Evolutionary conservation across 805 yeast genomes (phyloP), one percentile per base, ranked within the genome.

Genomic region (Candida corydali): DNA sequence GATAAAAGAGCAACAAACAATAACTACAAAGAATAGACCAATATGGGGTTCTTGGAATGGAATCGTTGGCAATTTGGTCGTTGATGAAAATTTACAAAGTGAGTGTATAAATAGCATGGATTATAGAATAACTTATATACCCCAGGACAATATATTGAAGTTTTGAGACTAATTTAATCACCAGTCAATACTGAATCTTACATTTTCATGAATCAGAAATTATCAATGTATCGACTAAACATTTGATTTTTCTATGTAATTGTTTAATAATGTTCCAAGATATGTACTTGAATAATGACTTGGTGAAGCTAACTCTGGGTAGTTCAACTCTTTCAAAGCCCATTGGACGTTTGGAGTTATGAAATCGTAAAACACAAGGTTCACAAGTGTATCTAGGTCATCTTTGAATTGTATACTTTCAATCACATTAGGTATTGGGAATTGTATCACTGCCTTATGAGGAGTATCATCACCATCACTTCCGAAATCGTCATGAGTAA

Each of bases 401-500:
- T 54, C 50, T 7, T 40, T 18, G 4, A 64, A 40, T 36, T 58
- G 75, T 39, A 52, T 58, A 0, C 83, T 62, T 46, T 76, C 82
- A 18, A 91, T 76, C 9, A 86, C 94, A 50, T 87, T 89, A 8
- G 98, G 96, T 3, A 87, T 67, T 6, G 70, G 73, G 55, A 73
- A 81, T 39, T 70, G 63, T 0, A 65, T 63, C 32, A 82, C 73
- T 1, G 85, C 73, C 40, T 61, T 84, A 89, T 39, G 78, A 48
- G 26, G 87, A 71, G 65, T 85, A 46, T 68, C 98, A 54, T 93
- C 98, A 16, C 98, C 98, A 43, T 80, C 78, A 44, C 67, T 59
- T 0, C 97, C 98, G 47, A 73, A 70, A 51, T 91, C 98, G 54
- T 93, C 98, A 31, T 59, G 49, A 0, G 98, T 91, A 0, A 78